These are phyloP conservation scores for Trichoderma asperelloides DNA, from an alignment of 495 filamentous ascomycete species.

Conservation along the genomic window DNA sequence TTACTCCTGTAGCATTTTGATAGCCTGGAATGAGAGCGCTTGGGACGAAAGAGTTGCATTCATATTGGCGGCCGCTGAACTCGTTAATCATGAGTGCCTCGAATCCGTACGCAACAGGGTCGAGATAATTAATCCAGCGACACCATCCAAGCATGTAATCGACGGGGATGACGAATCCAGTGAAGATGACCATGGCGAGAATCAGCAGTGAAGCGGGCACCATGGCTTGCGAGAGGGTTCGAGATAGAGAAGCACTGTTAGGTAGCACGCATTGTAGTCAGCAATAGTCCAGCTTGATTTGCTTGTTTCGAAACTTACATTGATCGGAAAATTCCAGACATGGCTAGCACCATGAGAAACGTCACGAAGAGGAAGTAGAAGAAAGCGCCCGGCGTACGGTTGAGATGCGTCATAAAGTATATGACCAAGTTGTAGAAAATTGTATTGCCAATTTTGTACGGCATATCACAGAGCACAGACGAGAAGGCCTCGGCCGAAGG, in stretches of 20 bases:
- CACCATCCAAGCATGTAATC: constrained; percentile 69
- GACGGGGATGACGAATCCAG: constrained; percentile 63
- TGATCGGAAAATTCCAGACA: constrained; percentile 76
- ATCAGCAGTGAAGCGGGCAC: constrained; percentile 39
- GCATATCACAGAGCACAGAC: constrained; percentile 74
- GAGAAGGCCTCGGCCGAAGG: constrained; percentile 80
- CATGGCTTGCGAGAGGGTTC: constrained; percentile 7
- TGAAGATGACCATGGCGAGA: constrained; percentile 70
- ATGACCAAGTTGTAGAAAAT: constrained; percentile 58
- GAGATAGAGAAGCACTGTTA: not conserved
- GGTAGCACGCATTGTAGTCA: too few relatives aligned
- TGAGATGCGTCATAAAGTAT: constrained; percentile 81
- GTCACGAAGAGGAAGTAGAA: constrained; percentile 71
- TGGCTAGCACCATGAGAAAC: constrained; percentile 55
- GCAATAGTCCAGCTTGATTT: too few relatives aligned
- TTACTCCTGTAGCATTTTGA: constrained; percentile 35
- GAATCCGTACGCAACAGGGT: constrained; percentile 69
- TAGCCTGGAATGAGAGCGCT: constrained; percentile 52
- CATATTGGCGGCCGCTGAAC: constrained; percentile 46
- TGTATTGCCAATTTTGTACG: constrained; percentile 49
- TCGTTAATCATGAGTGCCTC: constrained; percentile 63
- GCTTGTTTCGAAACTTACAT: constrained; percentile 30
- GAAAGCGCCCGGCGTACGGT: constrained; percentile 64
- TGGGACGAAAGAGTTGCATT: constrained; percentile 40
- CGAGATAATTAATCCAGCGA: constrained; percentile 66